phyloP scores from a whole-genome alignment of 2,329 filamentous ascomycete genomes.

The Pseudocercospora eumusae region DNA sequence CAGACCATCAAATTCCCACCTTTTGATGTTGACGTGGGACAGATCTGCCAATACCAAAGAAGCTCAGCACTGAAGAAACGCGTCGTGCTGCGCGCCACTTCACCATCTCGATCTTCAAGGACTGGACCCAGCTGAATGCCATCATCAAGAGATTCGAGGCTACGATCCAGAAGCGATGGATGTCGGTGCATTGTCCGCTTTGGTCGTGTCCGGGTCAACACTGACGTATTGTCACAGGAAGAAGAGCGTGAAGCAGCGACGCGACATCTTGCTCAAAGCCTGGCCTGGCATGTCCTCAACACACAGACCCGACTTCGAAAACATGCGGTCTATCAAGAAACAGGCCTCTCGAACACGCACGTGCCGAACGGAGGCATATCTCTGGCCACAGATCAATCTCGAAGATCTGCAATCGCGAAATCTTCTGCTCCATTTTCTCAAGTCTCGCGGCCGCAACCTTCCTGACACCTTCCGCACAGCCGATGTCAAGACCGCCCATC shows the following conservation, averaged over 20 bases:
- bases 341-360: conserved; percentile 26
- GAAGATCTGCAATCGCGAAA: conserved; percentile 55
- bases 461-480: conserved; percentile 53
- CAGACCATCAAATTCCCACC: background rate
- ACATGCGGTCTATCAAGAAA: conserved; percentile 32
- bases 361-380: conserved; percentile 40
- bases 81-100: conserved; percentile 27
- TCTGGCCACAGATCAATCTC: conserved; percentile 60
- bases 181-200: conserved; percentile 16
- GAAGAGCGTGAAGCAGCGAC: conserved; percentile 52
- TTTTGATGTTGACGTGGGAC: background rate
- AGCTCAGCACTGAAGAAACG: conserved; percentile 29
- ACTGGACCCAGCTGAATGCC: conserved; percentile 42
- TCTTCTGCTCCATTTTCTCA: conserved; percentile 54
- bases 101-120: conserved; percentile 40
- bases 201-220: background rate
- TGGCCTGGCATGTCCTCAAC: conserved; percentile 54
- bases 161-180: conserved; percentile 57
- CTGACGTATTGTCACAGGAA: conserved; percentile 41
- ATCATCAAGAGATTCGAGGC: conserved; percentile 56
- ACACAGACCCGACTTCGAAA: conserved; percentile 57
- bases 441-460: conserved; percentile 51
- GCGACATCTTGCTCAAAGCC: conserved; percentile 49
- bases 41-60: conserved; percentile 30
- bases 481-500: conserved; percentile 44